Evolutionary conservation across 306 rosid species (phyloP), one percentile per base, ranked within the genome.

Genomic region (Fragaria ananassa): DNA sequence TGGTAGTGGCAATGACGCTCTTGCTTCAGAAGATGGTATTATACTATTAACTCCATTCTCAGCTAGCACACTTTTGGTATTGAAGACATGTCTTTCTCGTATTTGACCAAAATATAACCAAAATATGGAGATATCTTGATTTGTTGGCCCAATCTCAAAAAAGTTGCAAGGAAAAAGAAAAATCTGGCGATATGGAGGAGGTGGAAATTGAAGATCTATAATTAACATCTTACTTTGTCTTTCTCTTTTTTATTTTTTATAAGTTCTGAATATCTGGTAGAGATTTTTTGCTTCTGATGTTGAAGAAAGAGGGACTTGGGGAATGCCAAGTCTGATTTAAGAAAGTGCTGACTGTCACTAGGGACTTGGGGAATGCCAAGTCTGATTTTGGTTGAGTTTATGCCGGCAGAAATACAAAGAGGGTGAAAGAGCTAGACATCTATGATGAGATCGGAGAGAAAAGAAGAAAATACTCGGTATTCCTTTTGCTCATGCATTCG

Each of bases 21-120:
- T 79, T 83, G 83, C 80, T 56, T 81, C 89, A 69, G 92, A 86
- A 78, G 70, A 84, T 65, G 97, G 99, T 95, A 11, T 10, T 74
- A 6, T 37, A 19, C 50, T 25, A 44, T 39, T 27, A 42, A 37
- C 60, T 25, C 17, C 47, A n/a, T 68, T 51, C 41, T 79, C 9
- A 2, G 64, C 72, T 39, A 51, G 60, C 70, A 29, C 4, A 12
- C 56, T 17, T 21, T 34, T 27, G 10, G 6, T 70, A 6, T 60
- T 53, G 21, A 53, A 53, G 58, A 6, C 58, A n/a, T n/a, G 21
- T n/a, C 13, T 54, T 54, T 27, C 61, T 12, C 12, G 10, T n/a
- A 53, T 18, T 19, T 53, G 25, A n/a, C 29, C 12, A 10, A n/a
- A 54, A n/a, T n/a, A 8, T 54, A 4, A 9, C 56, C 56, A 50